phyloP scores from a whole-genome alignment of 2,329 filamentous ascomycete species.

The Colletotrichum tropicale region DNA sequence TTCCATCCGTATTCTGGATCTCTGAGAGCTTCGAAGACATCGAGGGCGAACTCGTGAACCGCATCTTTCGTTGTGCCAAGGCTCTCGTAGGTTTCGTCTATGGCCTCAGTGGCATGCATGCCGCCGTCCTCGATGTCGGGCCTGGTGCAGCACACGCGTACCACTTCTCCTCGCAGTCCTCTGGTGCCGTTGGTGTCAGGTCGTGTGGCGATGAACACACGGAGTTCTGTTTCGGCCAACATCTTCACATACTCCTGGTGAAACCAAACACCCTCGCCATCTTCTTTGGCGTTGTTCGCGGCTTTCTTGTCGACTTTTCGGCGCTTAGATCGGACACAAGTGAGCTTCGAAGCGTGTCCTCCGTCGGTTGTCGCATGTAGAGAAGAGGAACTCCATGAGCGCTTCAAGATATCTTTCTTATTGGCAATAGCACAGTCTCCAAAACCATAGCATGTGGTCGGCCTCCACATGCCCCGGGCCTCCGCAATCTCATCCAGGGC shows the following conservation, averaged over 20 bases:
- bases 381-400: background rate
- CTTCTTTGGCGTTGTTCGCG: background rate
- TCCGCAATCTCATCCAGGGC: background rate
- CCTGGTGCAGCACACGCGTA: background rate
- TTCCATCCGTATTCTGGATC: background rate
- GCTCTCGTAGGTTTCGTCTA: background rate
- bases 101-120: background rate
- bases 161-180: background rate
- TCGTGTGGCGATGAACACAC: background rate
- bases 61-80: background rate
- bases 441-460: background rate
- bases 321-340: background rate
- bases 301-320: background rate
- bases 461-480: background rate
- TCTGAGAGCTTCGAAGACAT: background rate
- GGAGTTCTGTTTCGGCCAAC: background rate
- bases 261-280: background rate
- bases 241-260: background rate
- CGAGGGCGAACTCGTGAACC: background rate
- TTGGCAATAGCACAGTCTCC: background rate
- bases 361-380: background rate
- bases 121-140: background rate
- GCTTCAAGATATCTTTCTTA: background rate
- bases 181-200: background rate
- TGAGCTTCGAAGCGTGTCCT: background rate